Conservation (phyloP, 306 rosid species). For the Abrus pulchellus region DNA sequence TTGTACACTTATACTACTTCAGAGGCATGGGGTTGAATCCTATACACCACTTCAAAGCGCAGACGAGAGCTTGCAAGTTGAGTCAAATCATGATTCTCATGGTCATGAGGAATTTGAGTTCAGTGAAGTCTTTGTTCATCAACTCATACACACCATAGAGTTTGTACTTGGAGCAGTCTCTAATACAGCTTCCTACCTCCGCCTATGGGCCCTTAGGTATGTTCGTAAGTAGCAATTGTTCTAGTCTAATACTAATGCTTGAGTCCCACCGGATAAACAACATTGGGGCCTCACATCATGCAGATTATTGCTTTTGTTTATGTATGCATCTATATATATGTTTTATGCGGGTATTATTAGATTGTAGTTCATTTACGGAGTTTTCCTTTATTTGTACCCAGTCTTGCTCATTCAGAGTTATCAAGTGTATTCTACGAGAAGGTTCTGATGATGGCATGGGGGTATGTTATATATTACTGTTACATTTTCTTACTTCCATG, state of each 20-base stretch:
- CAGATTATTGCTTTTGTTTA: background rate
- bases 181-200: slow-evolving; percentile 96
- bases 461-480: slow-evolving; percentile 55
- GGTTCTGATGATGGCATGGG: slow-evolving; percentile 77
- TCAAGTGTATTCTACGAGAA: slow-evolving; percentile 94
- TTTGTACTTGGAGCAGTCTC: slow-evolving; percentile 96
- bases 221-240: slow-evolving; percentile 34
- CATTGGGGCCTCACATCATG: slow-evolving; percentile 28
- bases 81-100: slow-evolving; percentile 75
- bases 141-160: slow-evolving; percentile 93
- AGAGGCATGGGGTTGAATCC: slow-evolving; percentile 84
- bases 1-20: slow-evolving; percentile 53
- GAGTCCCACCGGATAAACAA: slow-evolving; percentile 14
- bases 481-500: slow-evolving; percentile 27
- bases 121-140: slow-evolving; percentile 92
- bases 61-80: slow-evolving; percentile 84
- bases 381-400: slow-evolving; percentile 51
- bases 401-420: slow-evolving; percentile 97
- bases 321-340: slow-evolving; percentile 5
- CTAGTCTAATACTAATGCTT: slow-evolving; percentile 20
- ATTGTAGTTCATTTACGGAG: slow-evolving; percentile 29
- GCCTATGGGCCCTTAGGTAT: slow-evolving; percentile 98
- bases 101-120: slow-evolving; percentile 92
- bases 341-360: slow-evolving; percentile 1
- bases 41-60: slow-evolving; percentile 71